Evolutionary conservation across 139 green algal species (phyloP).

Genomic region (Coelastrella sp.): DNA sequence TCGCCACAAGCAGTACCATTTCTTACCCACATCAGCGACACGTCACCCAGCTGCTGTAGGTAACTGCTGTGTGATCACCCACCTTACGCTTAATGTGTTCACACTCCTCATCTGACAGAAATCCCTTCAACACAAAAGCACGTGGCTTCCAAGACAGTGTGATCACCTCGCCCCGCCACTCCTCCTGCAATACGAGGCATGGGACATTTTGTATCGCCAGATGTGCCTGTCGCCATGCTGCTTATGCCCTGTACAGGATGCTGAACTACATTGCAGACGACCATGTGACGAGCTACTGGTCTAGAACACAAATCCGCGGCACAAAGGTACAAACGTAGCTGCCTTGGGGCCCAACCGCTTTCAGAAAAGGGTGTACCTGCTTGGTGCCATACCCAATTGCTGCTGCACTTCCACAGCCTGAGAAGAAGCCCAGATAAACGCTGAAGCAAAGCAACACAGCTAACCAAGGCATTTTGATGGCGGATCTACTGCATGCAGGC

Average conservation of each 20-base stretch:
- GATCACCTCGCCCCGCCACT: slow-evolving; percentile 74
- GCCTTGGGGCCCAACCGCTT: background rate
- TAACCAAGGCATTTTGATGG: background rate
- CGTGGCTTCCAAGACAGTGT: slow-evolving; percentile 73
- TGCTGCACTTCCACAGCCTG: background rate
- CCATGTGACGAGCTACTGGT: background rate
- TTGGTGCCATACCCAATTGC: background rate
- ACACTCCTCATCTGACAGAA: slow-evolving; percentile 72
- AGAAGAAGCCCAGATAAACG: background rate
- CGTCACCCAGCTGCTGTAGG: background rate
- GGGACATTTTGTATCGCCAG: background rate
- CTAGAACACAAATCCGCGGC: too few relatives aligned
- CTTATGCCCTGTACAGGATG: too few relatives aligned
- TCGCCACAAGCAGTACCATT: background rate
- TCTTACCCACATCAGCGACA: too few relatives aligned
- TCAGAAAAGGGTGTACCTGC: background rate
- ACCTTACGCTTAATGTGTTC: slow-evolving; percentile 71
- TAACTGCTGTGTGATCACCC: too few relatives aligned
- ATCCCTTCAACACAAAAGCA: slow-evolving; percentile 68
- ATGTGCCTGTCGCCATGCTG: too few relatives aligned
- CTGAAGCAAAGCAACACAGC: background rate
- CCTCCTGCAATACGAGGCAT: slow-evolving; percentile 55
- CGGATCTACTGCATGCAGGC: background rate
- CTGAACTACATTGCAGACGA: background rate
- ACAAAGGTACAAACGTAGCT: background rate